A percentile compares a stretch with the other conserved stretches of the same genome.
Conservation (phyloP, 495 filamentous ascomycete genomes). For the Arthonia radiata region DNA sequence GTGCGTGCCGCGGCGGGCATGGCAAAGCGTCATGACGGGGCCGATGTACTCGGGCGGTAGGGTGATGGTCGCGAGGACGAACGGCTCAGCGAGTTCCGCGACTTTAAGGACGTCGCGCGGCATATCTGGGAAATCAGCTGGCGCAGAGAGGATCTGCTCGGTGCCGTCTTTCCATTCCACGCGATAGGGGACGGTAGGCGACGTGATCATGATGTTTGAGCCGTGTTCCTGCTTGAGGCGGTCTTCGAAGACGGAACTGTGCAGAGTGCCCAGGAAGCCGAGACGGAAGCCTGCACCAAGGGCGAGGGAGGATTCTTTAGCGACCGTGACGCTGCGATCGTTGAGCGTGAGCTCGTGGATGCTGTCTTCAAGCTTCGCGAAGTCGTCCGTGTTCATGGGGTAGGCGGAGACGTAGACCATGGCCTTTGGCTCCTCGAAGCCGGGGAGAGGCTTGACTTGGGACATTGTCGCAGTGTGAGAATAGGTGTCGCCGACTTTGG, state of each 20-base stretch:
- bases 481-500: conserved; percentile 87
- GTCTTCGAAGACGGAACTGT: conserved; percentile 96
- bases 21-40: conserved; percentile 84
- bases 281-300: conserved; percentile 83
- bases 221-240: conserved; percentile 88
- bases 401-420: conserved; percentile 99
- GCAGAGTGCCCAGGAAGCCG: conserved; percentile 85
- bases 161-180: conserved; percentile 49
- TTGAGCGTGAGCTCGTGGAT: conserved; percentile 86
- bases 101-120: conserved; percentile 34
- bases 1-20: conserved; percentile 68
- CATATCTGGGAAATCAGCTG: conserved; percentile 59
- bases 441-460: conserved; percentile 54
- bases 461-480: conserved; percentile 63
- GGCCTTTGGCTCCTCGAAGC: conserved; percentile 91
- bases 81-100: conserved; percentile 56
- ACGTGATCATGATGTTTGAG: conserved; percentile 87
- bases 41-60: conserved; percentile 85
- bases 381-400: conserved; percentile 70
- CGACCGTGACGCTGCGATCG: conserved; percentile 77
- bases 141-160: conserved; percentile 56
- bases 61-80: conserved; percentile 65
- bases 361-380: conserved; percentile 72
- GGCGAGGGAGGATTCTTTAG: conserved; percentile 83
- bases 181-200: conserved; percentile 80